Percentiles rank a stretch among this genome's conserved stretches.
Conservation (phyloP, 176 grass and related monocot genomes). For the Phyllostachys edulis region DNA sequence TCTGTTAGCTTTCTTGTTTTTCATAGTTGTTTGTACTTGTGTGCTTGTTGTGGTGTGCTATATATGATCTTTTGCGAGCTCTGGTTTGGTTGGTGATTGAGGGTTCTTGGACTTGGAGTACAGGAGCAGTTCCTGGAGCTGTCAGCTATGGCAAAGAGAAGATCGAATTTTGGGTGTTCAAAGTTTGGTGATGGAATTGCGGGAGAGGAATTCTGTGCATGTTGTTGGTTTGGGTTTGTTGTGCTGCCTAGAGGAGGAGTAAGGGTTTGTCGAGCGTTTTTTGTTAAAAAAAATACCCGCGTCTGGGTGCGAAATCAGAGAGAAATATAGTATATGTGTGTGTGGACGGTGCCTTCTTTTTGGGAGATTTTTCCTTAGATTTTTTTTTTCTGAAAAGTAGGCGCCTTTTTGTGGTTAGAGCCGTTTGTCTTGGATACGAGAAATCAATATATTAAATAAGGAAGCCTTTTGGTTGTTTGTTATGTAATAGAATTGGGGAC, state of each 20-base stretch:
- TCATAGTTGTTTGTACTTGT: not conserved
- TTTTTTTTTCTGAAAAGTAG: slow-evolving; percentile 38
- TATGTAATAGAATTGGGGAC: not conserved
- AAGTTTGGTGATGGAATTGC: not conserved
- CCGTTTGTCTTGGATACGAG: slow-evolving; percentile 9
- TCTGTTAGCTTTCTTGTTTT: not conserved
- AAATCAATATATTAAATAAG: slow-evolving; percentile 23
- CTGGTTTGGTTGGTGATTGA: not conserved
- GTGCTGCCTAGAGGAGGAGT: not conserved
- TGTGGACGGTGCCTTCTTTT: slow-evolving; percentile 11
- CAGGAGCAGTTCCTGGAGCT: not conserved
- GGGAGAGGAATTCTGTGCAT: not conserved
- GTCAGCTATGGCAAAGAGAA: not conserved
- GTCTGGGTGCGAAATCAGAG: slow-evolving; percentile 12
- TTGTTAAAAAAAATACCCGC: not conserved
- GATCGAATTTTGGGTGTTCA: not conserved
- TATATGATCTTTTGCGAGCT: not conserved
- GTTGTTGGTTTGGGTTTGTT: not conserved
- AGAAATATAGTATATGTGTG: not conserved
- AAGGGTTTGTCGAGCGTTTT: not conserved
- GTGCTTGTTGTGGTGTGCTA: not conserved
- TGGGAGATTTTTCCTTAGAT: slow-evolving; percentile 11
- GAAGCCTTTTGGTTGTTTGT: not conserved
- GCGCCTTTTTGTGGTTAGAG: slow-evolving; percentile 28
- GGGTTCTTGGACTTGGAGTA: not conserved